These are phyloP conservation scores for Zygnema cylindricum DNA, from an alignment of 139 green algal species.

Conservation along the genomic window DNA sequence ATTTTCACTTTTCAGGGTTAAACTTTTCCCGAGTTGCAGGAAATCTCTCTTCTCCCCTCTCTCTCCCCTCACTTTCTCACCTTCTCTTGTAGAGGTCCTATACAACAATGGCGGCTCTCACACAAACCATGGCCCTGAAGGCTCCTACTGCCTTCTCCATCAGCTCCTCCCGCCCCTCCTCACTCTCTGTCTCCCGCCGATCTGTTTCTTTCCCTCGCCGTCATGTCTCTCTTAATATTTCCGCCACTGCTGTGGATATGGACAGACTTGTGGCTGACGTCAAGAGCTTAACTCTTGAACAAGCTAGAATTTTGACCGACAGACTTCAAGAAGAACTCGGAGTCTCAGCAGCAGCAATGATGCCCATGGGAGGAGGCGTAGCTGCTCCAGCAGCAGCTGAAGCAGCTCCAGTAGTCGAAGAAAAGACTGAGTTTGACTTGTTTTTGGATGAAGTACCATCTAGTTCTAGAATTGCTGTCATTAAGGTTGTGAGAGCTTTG, in stretches of 20 bases:
- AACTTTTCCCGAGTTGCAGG: neutral
- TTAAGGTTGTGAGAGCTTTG: slow-evolving; percentile 57
- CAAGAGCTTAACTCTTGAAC: slow-evolving; percentile 32
- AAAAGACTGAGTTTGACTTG: slow-evolving; percentile 57
- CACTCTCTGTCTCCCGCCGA: no score
- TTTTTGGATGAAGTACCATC: slow-evolving; percentile 46
- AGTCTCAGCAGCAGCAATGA: slow-evolving; percentile 32
- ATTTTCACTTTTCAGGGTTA: neutral
- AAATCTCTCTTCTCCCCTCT: no score
- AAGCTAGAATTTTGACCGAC: slow-evolving; percentile 38
- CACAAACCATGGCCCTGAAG: no score
- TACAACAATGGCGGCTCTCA: no score
- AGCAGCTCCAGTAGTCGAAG: slow-evolving; percentile 38
- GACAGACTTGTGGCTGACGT: slow-evolving; percentile 27
- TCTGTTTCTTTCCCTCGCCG: neutral
- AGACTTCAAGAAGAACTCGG: slow-evolving; percentile 48
- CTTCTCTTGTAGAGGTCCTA: no score
- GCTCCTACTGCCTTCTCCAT: no score
- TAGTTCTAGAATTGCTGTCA: slow-evolving; percentile 39
- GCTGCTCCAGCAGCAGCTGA: slow-evolving; percentile 5
- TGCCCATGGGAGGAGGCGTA: neutral
- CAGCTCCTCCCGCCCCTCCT: no score
- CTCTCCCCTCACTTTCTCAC: no score
- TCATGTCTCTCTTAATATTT: neutral
- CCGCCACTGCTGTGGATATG: slow-evolving; percentile 8